A percentile compares a stretch with the other conserved stretches of the same genome.
These are phyloP conservation scores for Aureobasidium sp. DNA, from an alignment of 2,329 filamentous ascomycete genomes.

Conservation along the genomic window DNA sequence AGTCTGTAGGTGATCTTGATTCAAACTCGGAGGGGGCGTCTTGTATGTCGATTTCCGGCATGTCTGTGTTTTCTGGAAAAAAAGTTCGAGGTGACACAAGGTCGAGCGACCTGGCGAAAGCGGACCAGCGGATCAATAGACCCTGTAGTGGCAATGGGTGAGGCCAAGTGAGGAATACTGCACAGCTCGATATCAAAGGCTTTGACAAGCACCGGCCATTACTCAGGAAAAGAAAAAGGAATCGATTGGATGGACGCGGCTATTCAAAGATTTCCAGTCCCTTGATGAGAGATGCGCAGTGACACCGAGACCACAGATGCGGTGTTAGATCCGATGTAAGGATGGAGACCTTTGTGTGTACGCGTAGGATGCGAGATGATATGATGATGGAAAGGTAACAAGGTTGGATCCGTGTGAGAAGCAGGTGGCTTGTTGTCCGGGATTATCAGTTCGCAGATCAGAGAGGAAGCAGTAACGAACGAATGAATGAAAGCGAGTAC, in stretches of 20 bases:
- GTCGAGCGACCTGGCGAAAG: neutral
- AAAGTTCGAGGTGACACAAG: neutral
- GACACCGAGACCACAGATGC: constrained; percentile 4
- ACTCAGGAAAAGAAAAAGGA: neutral
- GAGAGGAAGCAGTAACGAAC: constrained; percentile 1
- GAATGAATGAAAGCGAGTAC: constrained; percentile 3
- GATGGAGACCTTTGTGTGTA: neutral
- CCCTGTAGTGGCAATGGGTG: neutral
- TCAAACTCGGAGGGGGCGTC: neutral
- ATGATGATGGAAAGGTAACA: neutral
- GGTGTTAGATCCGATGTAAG: constrained; percentile 4
- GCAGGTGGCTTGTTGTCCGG: neutral
- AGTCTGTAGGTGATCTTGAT: constrained; percentile 4
- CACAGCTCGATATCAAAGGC: constrained; percentile 2
- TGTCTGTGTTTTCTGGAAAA: neutral
- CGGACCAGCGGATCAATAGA: neutral
- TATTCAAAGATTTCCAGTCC: neutral
- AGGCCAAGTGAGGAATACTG: neutral
- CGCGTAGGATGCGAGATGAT: constrained; percentile 3
- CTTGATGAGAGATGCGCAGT: neutral
- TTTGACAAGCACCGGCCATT: constrained; percentile 5
- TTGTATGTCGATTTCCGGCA: neutral
- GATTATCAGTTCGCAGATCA: constrained; percentile 4
- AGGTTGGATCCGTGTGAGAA: neutral
- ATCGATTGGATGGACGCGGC: neutral